Base-by-base conservation (phyloP, 2,329 filamentous ascomycete species). In the Fusarium dlaminii region DNA sequence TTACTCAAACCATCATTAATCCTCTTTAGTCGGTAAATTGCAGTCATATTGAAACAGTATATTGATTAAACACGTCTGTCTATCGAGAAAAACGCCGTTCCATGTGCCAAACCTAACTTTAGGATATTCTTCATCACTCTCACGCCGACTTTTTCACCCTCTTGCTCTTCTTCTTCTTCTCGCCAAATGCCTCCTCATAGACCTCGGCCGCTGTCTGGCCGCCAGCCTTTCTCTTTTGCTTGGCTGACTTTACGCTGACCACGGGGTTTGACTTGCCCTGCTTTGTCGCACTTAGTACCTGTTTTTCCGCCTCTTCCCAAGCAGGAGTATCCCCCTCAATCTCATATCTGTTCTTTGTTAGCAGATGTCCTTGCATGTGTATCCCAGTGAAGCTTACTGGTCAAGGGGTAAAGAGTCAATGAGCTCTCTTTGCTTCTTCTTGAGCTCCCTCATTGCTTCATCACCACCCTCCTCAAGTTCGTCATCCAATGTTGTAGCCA, bases 391-490 rank as follows among this genome's bases (percentile, higher is more conserved):
- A 63, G 75, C 82, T 79, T 75, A 82, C 78, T 93, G 92, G 79
- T 98, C 94, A 59, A 98, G 87, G 49, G 96, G 95, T 70, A 98
- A 85, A 72, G 95, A 93, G 85, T 98, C 94, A 79, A 98, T 98
- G 74, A 98, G 86, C 75, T 94, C 93, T 77, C 93, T 91, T 83
- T 97, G 94, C 83, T 96, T 94, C 82, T 93, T 91, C 75, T 90
- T 90, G 78, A 97, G 85, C 67, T 90, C 90, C 54, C 86, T 87
- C 70, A 94, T 83, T 32, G 93, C 90, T 81, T 96, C 92, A 69
- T 96, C 90, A 4, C 92, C 95, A 22, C 91, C 95, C 79, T 96
- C 94, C 62, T 92, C 92, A 24, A 98, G 87, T 82, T 98, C 96
- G 15, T 96, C 93, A 36, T 94, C 90, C 12, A 98, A 85, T 11